A percentile compares a stretch with the other conserved stretches of the same genome.
Evolutionary conservation across 2,329 filamentous ascomycete genomes (phyloP).

Genomic region (Byssoonygena ceratinophila): DNA sequence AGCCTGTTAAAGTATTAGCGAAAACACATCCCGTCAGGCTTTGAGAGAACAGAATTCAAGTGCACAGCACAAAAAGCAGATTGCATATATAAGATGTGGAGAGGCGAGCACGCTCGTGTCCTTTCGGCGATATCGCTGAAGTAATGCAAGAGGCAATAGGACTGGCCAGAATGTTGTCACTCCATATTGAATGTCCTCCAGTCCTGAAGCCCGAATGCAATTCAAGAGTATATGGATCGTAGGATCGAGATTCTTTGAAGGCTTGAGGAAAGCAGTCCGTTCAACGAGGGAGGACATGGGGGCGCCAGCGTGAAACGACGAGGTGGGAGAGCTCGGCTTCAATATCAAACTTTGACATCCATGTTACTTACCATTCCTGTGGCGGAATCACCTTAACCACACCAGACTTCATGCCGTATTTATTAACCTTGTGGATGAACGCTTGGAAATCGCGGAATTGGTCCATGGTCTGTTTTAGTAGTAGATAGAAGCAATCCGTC

Average conservation of each 20-base stretch:
- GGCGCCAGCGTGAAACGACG: not conserved
- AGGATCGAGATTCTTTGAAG: not conserved
- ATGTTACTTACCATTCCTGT: slow-evolving; percentile 65
- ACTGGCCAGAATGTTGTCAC: not conserved
- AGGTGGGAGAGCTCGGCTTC: not conserved
- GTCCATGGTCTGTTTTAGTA: slow-evolving; percentile 56
- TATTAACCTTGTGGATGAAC: slow-evolving; percentile 82
- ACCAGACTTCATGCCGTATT: slow-evolving; percentile 93
- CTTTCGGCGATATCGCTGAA: not conserved
- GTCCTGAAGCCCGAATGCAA: not conserved
- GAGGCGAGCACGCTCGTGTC: not conserved
- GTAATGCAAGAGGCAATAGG: not conserved
- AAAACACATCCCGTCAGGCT: slow-evolving; percentile 4
- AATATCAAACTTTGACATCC: not conserved
- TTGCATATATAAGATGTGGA: not conserved
- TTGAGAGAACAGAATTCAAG: slow-evolving; percentile 3
- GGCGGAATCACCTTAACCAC: slow-evolving; percentile 95
- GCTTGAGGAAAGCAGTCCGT: not conserved
- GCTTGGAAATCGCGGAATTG: slow-evolving; percentile 90
- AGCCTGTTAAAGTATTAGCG: slow-evolving; percentile 37
- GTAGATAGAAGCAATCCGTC: not conserved
- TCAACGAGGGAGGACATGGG: not conserved
- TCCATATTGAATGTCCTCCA: not conserved
- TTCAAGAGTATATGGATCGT: not conserved
- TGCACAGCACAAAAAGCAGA: not conserved